Percentiles rank a stretch among this genome's conserved stretches.
phyloP scores from a whole-genome alignment of 768 basidiomycete species.

The Leccinum ochraceum region DNA sequence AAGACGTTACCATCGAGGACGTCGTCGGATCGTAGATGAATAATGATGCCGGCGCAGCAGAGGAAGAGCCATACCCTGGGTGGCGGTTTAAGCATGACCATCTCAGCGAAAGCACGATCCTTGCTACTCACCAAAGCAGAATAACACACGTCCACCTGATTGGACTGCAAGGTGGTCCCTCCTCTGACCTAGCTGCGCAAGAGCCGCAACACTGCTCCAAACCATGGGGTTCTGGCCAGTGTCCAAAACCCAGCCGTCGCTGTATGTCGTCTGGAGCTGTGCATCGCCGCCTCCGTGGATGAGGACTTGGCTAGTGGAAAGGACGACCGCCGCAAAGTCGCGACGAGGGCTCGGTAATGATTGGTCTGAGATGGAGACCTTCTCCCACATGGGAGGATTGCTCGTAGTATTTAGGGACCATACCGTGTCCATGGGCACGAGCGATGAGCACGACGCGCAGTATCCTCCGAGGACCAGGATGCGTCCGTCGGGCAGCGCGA shows the following conservation, averaged over 20 bases:
- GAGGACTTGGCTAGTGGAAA: conserved; percentile 56
- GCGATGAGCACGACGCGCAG: conserved; percentile 41
- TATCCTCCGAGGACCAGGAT: conserved; percentile 79
- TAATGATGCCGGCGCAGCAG: conserved; percentile 50
- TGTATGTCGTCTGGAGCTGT: conserved; percentile 49
- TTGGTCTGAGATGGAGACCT: conserved; percentile 38
- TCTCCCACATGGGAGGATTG: conserved; percentile 50
- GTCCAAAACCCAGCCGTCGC: conserved; percentile 74
- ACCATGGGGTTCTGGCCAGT: conserved; percentile 53
- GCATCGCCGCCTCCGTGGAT: conserved; percentile 81
- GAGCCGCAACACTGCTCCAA: conserved; percentile 54
- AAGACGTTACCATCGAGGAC: conserved; percentile 42
- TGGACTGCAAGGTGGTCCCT: conserved; percentile 75
- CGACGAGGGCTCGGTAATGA: conserved; percentile 58
- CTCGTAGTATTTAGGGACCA: conserved; percentile 65
- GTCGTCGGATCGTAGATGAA: conserved; percentile 48
- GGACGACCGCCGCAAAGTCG: conserved; percentile 56
- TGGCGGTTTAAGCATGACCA: conserved; percentile 18
- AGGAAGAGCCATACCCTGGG: conserved; percentile 34
- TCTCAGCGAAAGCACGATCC: neutral
- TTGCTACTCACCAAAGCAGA: conserved; percentile 68
- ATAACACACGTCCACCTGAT: conserved; percentile 61
- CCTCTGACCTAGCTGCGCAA: conserved; percentile 61
- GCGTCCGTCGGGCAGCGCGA: conserved; percentile 68
- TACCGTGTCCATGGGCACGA: conserved; percentile 58